Conservation (phyloP, 2,329 filamentous ascomycete species). For the Trichophyton simii region DNA sequence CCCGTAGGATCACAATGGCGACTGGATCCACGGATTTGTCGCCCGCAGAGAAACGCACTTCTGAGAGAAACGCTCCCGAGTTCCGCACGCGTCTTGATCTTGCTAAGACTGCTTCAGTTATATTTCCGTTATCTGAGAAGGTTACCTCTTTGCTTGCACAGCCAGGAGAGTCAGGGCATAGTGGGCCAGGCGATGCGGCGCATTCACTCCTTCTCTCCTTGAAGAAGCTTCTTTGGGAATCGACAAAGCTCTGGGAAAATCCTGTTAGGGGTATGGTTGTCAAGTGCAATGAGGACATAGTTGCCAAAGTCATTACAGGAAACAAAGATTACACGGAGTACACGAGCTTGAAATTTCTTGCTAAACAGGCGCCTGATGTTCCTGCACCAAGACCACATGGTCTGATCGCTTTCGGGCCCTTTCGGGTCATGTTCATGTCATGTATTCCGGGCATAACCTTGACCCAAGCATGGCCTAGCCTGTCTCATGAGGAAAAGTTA, state of each 20-base stretch:
- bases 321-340: slow-evolving; percentile 17
- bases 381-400: slow-evolving; percentile 21
- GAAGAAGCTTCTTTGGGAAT: slow-evolving; percentile 17
- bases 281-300: slow-evolving; percentile 16
- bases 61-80: slow-evolving; percentile 7
- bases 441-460: slow-evolving; percentile 18
- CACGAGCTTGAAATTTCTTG: slow-evolving; percentile 19
- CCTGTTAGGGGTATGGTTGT: slow-evolving; percentile 17
- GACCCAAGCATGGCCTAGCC: slow-evolving; percentile 15
- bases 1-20: no score
- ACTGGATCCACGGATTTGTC: no score
- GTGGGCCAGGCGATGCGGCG: slow-evolving; percentile 1
- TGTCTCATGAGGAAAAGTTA: slow-evolving; percentile 15
- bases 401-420: slow-evolving; percentile 16
- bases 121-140: slow-evolving; percentile 17
- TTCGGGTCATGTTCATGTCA: slow-evolving; percentile 21
- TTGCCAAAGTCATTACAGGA: slow-evolving; percentile 15
- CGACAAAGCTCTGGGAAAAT: slow-evolving; percentile 17
- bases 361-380: slow-evolving; percentile 16
- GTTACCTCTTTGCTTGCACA: slow-evolving; percentile 12
- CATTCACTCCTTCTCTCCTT: slow-evolving; percentile 7
- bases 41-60: no score
- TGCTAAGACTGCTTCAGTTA: slow-evolving; percentile 14
- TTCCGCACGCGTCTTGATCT: slow-evolving; percentile 16
- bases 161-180: slow-evolving; percentile 7